Base-by-base conservation (phyloP, 495 filamentous ascomycete species). In the Aspergillus cavernicola region DNA sequence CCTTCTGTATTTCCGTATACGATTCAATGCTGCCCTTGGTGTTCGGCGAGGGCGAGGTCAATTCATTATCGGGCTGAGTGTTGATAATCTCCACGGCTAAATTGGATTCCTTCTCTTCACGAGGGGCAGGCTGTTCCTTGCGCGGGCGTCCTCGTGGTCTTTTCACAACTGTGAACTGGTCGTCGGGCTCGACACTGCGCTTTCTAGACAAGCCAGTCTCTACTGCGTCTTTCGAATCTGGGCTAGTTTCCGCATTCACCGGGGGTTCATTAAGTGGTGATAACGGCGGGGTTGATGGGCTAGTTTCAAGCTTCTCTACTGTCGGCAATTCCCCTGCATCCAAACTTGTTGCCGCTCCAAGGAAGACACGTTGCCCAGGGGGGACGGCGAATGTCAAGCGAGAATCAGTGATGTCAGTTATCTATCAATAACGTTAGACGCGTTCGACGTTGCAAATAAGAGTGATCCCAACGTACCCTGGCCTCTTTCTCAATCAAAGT, bases 401-500 rank as follows among this genome's bases (percentile, higher is more conserved):
- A 0, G 56, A 43, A 18, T 60, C 64, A 12, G 69, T 56, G 26
- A 76, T 66, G 16, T 63, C 66, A 22, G 67, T 52, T 19, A 81
- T 66, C 74, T 79, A 19, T 0, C 31, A 33, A 0, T 18, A 23
- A 61, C 40, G 63, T 48, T 19, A 43, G 33, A 19, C 6, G n/a
- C n/a, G 12, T 16, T 12, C 26, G 11, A 43, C n/a, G 28, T 22
- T 4, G 28, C 22, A 31, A 43, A 7, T 13, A 10, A 11, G 8
- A n/a, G 3, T 12, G 10, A n/a, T n/a, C 44, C 13, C 37, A 8
- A 55, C 69, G 50, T 62, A 79, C 77, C 62, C 65, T 70, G 11
- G 60, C 69, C 40, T 81, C 78, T 56, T 81, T 81, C 28, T 80
- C 75, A 22, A 81, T 56, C 11, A 69, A 20, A n/a, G 73, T 43